A percentile compares a stretch with the other conserved stretches of the same genome.
These are phyloP conservation scores for Fusarium sp. DNA, from an alignment of 2,329 filamentous ascomycete genomes.

Conservation along the genomic window DNA sequence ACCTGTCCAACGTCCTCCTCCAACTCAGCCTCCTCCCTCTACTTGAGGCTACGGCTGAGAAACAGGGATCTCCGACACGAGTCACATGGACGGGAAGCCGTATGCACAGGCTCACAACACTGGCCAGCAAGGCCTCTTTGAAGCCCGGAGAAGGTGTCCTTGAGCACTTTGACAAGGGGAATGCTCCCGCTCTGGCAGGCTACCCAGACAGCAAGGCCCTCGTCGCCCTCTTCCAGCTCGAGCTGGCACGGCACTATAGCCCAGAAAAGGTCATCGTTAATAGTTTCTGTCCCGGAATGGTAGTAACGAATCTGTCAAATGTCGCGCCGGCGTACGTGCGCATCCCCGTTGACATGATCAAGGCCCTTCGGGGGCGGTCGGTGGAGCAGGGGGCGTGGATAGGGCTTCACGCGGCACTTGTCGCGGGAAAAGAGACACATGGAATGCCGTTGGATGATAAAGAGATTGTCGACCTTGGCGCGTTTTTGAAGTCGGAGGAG, in stretches of 20 bases:
- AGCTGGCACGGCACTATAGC: slow-evolving; percentile 19
- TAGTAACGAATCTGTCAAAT: slow-evolving; percentile 20
- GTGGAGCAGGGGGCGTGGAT: slow-evolving; percentile 21
- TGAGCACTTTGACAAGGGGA: background rate
- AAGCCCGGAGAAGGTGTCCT: background rate
- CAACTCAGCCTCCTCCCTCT: slow-evolving; percentile 33
- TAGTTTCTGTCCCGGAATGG: slow-evolving; percentile 9
- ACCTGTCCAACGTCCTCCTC: slow-evolving; percentile 43
- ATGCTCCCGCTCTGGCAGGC: background rate
- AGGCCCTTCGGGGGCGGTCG: slow-evolving; percentile 9
- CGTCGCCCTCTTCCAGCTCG: slow-evolving; percentile 26
- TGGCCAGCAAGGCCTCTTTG: background rate
- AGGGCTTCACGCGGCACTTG: slow-evolving; percentile 23
- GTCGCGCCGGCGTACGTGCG: slow-evolving; percentile 25
- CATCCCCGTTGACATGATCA: slow-evolving; percentile 10
- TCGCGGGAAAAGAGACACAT: slow-evolving; percentile 26
- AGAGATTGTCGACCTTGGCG: background rate
- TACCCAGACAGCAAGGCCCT: slow-evolving; percentile 25
- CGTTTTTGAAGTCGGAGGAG: background rate
- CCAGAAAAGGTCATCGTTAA: background rate
- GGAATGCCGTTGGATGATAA: slow-evolving; percentile 23
- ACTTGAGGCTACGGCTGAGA: slow-evolving; percentile 31
- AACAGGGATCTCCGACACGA: background rate
- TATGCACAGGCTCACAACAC: slow-evolving; percentile 9
- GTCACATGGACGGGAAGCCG: slow-evolving; percentile 38